These are phyloP conservation scores for Ganoderma boninense DNA, from an alignment of 1,284 basidiomycete genomes.

Conservation along the genomic window DNA sequence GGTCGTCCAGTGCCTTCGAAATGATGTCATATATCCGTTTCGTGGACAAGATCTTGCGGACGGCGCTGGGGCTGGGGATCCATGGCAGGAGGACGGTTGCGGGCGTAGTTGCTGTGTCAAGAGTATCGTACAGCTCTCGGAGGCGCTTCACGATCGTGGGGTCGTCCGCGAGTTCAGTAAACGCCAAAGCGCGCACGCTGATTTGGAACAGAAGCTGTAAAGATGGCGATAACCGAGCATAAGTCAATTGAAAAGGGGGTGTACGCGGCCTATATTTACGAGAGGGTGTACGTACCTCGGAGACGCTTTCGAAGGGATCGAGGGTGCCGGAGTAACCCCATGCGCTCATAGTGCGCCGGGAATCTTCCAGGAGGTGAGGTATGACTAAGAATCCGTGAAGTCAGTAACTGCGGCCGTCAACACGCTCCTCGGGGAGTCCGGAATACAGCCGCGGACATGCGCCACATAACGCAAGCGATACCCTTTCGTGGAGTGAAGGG, in stretches of 20 bases:
- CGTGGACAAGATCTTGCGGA: conserved; percentile 72
- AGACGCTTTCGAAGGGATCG: conserved; percentile 75
- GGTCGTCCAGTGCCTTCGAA: conserved; percentile 58
- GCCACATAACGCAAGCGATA: conserved; percentile 4
- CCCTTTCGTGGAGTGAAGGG: not conserved
- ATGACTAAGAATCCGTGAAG: conserved; percentile 54
- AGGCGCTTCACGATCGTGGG: conserved; percentile 63
- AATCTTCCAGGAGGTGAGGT: conserved; percentile 68
- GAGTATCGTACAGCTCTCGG: conserved; percentile 66
- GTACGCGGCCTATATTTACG: conserved; percentile 21
- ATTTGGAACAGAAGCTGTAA: conserved; percentile 73
- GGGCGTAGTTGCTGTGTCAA: conserved; percentile 75
- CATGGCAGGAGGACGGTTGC: conserved; percentile 75
- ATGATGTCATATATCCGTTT: conserved; percentile 78
- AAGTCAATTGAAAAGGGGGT: not conserved
- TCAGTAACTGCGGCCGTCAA: conserved; percentile 14
- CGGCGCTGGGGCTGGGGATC: conserved; percentile 74
- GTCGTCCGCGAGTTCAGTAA: conserved; percentile 73
- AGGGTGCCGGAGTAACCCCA: conserved; percentile 69
- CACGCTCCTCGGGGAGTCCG: conserved; percentile 9
- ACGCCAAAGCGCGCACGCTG: conserved; percentile 70
- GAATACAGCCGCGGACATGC: conserved; percentile 2
- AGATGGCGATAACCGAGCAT: conserved; percentile 4
- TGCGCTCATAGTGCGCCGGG: conserved; percentile 59
- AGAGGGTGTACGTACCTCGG: conserved; percentile 57